These are phyloP conservation scores for Candida sakaeoensis DNA, from an alignment of 805 yeast species.

Conservation along the genomic window DNA sequence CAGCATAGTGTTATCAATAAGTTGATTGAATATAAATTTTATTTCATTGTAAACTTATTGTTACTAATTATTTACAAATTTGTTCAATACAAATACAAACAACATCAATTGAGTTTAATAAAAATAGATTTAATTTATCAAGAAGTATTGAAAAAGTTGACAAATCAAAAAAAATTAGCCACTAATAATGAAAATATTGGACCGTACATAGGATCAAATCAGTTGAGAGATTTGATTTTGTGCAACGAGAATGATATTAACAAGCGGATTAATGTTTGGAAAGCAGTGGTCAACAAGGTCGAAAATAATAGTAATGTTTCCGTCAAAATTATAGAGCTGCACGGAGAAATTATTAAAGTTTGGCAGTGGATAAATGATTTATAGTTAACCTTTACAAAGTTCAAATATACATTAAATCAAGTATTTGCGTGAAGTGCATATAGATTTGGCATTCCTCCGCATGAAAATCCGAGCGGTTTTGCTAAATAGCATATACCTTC, in stretches of 20 bases:
- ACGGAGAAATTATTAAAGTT: constrained; percentile 83
- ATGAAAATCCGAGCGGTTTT: constrained; percentile 38
- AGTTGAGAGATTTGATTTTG: constrained; percentile 63
- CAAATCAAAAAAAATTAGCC: constrained; percentile 32
- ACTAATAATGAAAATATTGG: constrained; percentile 25
- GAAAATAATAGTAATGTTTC: constrained; percentile 68
- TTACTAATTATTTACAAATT: constrained; percentile 19
- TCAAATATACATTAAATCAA: neutral
- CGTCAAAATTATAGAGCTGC: constrained; percentile 60
- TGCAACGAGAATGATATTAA: constrained; percentile 35
- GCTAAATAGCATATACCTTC: constrained; percentile 52
- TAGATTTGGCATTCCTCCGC: constrained; percentile 49
- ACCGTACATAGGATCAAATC: constrained; percentile 63
- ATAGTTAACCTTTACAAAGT: too few relatives aligned
- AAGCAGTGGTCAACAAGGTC: constrained; percentile 47
- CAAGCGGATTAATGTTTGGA: constrained; percentile 54
- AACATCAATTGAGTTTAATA: constrained; percentile 33
- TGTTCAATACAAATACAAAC: constrained; percentile 32
- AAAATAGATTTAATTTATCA: constrained; percentile 44
- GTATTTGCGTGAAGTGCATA: constrained; percentile 34
- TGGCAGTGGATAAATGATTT: constrained; percentile 74
- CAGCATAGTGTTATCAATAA: constrained; percentile 47
- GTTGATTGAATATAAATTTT: constrained; percentile 21
- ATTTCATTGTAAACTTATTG: constrained; percentile 13
- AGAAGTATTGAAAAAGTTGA: constrained; percentile 49